Evolutionary conservation across 2,329 filamentous ascomycete species (phyloP).

Genomic region (Sarocladiaceae sp.): DNA sequence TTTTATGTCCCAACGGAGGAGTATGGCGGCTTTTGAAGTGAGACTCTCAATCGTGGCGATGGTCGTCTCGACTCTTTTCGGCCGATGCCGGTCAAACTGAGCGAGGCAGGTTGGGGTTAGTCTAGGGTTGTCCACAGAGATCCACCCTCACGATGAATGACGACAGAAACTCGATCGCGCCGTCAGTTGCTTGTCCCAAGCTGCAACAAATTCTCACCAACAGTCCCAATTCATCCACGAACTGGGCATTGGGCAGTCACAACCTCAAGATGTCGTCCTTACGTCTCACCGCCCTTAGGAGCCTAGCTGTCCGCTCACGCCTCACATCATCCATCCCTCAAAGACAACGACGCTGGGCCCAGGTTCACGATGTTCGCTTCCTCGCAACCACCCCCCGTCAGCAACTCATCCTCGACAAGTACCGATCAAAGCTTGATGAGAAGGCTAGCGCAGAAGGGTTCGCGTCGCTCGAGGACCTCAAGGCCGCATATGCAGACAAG

Average conservation of each 20-base stretch:
- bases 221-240: neutral
- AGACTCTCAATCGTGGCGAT: neutral
- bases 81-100: slow-evolving; percentile 5
- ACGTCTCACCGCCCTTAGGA: slow-evolving; percentile 43
- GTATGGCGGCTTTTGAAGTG: too few species aligned
- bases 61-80: neutral
- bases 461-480: slow-evolving; percentile 69
- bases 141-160: slow-evolving; percentile 2
- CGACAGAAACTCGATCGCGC: neutral
- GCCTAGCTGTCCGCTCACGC: slow-evolving; percentile 30
- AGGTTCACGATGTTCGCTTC: slow-evolving; percentile 88
- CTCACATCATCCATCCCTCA: slow-evolving; percentile 41
- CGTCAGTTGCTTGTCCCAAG: neutral
- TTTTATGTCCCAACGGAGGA: too few species aligned
- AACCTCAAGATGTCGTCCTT: slow-evolving; percentile 47
- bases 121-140: neutral
- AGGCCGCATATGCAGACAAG: slow-evolving; percentile 78
- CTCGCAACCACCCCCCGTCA: slow-evolving; percentile 72
- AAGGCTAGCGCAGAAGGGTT: slow-evolving; percentile 75
- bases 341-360: slow-evolving; percentile 80
- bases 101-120: neutral
- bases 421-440: slow-evolving; percentile 75
- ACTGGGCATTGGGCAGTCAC: neutral
- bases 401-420: slow-evolving; percentile 73
- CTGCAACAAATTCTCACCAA: neutral